phyloP scores from a whole-genome alignment of 257 asterid species.

The Salvia rosmarinus region DNA sequence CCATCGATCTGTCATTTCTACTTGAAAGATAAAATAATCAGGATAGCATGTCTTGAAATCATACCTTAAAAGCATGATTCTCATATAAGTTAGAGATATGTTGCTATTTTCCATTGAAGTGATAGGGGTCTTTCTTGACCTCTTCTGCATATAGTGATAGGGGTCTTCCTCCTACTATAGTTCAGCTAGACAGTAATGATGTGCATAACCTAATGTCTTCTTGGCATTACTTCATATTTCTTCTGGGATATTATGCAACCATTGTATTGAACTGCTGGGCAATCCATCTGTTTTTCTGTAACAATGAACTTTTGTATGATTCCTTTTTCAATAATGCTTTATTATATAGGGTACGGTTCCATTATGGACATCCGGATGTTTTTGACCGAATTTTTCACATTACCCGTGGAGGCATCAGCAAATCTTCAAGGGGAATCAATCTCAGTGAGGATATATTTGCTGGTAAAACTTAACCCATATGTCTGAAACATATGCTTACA shows the following conservation, averaged over 20 bases:
- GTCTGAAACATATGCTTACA: not conserved
- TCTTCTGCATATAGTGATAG: not conserved
- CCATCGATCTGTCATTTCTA: not conserved
- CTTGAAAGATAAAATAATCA: not conserved
- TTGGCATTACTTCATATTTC: not conserved
- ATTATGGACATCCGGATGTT: slow-evolving; percentile 97
- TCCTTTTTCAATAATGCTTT: slow-evolving; percentile 25
- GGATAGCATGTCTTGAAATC: not conserved
- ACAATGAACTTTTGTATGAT: slow-evolving; percentile 9
- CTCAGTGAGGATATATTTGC: slow-evolving; percentile 99
- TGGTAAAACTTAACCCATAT: slow-evolving; percentile 57
- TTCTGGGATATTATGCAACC: not conserved
- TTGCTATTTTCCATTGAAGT: slow-evolving; percentile 1
- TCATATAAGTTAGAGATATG: not conserved
- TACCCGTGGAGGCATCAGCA: slow-evolving; percentile 98
- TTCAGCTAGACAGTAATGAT: slow-evolving; percentile 7
- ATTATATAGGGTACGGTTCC: slow-evolving; percentile 84
- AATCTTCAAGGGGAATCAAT: slow-evolving; percentile 91
- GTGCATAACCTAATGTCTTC: not conserved
- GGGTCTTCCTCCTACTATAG: not conserved
- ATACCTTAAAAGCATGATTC: slow-evolving; percentile 4
- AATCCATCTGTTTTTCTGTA: slow-evolving; percentile 21
- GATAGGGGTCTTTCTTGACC: not conserved
- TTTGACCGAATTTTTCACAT: slow-evolving; percentile 94
- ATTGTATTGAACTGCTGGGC: not conserved